These are phyloP conservation scores for Mortierella sp. DNA, from an alignment of 371 early-diverging fungal genomes.

Conservation along the genomic window DNA sequence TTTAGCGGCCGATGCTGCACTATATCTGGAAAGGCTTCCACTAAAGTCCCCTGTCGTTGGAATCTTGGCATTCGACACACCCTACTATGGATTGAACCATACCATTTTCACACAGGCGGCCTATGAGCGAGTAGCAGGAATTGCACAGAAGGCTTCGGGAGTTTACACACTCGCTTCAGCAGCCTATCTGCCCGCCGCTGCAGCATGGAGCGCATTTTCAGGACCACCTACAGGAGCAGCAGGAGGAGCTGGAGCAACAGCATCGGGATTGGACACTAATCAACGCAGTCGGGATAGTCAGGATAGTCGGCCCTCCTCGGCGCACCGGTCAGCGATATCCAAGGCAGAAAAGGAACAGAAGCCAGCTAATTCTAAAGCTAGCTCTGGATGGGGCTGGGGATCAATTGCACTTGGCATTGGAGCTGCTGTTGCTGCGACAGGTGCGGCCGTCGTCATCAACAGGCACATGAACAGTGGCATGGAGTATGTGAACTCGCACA, in stretches of 20 bases:
- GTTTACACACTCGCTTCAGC: constrained; percentile 35
- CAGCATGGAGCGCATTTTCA: constrained; percentile 44
- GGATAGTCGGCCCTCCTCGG: not conserved
- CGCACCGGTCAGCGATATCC: constrained; percentile 11
- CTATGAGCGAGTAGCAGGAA: constrained; percentile 44
- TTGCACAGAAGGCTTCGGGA: constrained; percentile 47
- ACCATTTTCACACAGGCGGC: constrained; percentile 57
- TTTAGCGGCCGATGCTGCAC: constrained; percentile 73
- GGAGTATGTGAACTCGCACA: constrained; percentile 63
- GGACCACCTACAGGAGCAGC: constrained; percentile 5
- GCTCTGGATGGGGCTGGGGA: constrained; percentile 63
- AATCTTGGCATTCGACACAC: constrained; percentile 73
- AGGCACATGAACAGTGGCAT: constrained; percentile 61
- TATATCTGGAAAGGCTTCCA: constrained; percentile 43
- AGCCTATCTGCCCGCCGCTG: constrained; percentile 60
- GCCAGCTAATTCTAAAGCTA: constrained; percentile 5
- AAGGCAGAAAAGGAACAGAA: constrained; percentile 24
- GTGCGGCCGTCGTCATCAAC: constrained; percentile 64
- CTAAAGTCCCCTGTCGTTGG: constrained; percentile 63
- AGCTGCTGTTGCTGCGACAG: constrained; percentile 66
- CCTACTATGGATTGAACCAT: constrained; percentile 71
- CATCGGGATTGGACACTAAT: not conserved
- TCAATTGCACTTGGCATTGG: constrained; percentile 63
- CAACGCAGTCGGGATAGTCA: not conserved
- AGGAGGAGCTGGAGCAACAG: constrained; percentile 13